These are phyloP conservation scores for Aplosporella prunicola DNA, from an alignment of 2,329 filamentous ascomycete genomes.

Conservation along the genomic window DNA sequence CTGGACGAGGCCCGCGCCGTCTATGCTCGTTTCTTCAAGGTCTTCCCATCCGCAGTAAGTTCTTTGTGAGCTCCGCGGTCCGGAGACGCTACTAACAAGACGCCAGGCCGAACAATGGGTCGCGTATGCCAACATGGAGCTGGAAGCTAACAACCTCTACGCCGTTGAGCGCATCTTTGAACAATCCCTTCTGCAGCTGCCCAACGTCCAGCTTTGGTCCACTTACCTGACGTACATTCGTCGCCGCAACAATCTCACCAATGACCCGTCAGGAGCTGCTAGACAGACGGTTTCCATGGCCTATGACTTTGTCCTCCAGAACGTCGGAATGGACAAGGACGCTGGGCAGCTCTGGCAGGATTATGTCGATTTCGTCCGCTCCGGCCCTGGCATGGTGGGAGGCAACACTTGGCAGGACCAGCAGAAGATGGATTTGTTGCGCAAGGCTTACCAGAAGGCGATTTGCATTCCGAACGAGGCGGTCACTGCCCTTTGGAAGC, in stretches of 20 bases:
- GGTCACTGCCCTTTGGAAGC: constrained; percentile 83
- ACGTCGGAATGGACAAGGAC: constrained; percentile 85
- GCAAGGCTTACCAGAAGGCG: constrained; percentile 86
- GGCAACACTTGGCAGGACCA: constrained; percentile 90
- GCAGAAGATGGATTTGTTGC: constrained; percentile 91
- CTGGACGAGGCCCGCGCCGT: constrained; percentile 69
- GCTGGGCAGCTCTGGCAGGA: constrained; percentile 87
- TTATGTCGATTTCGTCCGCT: constrained; percentile 88
- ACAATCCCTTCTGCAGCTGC: constrained; percentile 65
- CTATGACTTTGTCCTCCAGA: constrained; percentile 85
- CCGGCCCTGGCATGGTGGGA: constrained; percentile 73
- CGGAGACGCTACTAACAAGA: constrained; percentile 6
- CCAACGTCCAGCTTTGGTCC: constrained; percentile 81
- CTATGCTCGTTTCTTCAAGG: constrained; percentile 77
- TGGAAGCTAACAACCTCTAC: constrained; percentile 72
- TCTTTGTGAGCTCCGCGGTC: too few relatives aligned
- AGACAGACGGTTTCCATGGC: constrained; percentile 73
- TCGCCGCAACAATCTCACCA: constrained; percentile 75
- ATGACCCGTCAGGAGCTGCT: constrained; percentile 66
- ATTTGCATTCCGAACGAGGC: constrained; percentile 78
- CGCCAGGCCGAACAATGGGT: constrained; percentile 83
- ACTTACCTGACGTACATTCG: constrained; percentile 93
- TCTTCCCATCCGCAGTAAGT: constrained; percentile 88
- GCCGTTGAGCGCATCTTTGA: constrained; percentile 77
- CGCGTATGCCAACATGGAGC: constrained; percentile 79